phyloP scores from a whole-genome alignment of 2,329 filamentous ascomycete genomes.

The Acrodontium crateriforme region DNA sequence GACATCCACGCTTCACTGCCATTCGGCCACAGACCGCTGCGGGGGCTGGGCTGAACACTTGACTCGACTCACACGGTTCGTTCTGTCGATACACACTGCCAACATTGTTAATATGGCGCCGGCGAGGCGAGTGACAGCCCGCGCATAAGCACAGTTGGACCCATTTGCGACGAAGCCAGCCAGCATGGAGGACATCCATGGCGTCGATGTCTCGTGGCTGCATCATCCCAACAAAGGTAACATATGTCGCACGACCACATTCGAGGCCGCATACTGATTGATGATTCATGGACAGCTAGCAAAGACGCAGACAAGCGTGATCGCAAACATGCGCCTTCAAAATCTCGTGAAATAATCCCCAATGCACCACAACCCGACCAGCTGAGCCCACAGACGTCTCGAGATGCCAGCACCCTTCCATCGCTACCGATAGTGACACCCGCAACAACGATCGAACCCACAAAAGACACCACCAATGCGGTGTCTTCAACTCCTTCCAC shows the following conservation, averaged over 20 bases:
- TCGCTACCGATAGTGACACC: constrained; percentile 11
- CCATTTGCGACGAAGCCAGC: constrained; percentile 3
- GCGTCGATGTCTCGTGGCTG: constrained; percentile 84
- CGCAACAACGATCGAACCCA: constrained; percentile 8
- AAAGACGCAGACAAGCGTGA: constrained; percentile 15
- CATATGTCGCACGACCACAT: constrained; percentile 16
- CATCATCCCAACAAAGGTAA: constrained; percentile 71
- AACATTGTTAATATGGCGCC: too few species aligned
- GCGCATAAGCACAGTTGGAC: too few species aligned
- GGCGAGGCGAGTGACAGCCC: too few species aligned
- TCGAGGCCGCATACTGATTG: constrained; percentile 7
- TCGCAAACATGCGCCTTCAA: constrained; percentile 22
- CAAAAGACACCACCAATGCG: constrained; percentile 11
- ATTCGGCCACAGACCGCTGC: too few species aligned
- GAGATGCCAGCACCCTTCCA: constrained; percentile 6
- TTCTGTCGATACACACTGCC: too few species aligned
- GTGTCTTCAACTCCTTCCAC: constrained; percentile 10
- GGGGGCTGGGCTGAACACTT: too few species aligned
- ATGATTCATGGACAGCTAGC: constrained; percentile 8
- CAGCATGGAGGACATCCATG: constrained; percentile 64
- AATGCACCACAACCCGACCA: constrained; percentile 23
- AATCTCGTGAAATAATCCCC: constrained; percentile 19
- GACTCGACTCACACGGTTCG: too few species aligned
- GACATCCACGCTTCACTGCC: too few species aligned
- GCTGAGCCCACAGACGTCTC: constrained; percentile 22